phyloP scores from a whole-genome alignment of 2,329 filamentous ascomycete genomes.

The Ophiostoma novo-ulmi region DNA sequence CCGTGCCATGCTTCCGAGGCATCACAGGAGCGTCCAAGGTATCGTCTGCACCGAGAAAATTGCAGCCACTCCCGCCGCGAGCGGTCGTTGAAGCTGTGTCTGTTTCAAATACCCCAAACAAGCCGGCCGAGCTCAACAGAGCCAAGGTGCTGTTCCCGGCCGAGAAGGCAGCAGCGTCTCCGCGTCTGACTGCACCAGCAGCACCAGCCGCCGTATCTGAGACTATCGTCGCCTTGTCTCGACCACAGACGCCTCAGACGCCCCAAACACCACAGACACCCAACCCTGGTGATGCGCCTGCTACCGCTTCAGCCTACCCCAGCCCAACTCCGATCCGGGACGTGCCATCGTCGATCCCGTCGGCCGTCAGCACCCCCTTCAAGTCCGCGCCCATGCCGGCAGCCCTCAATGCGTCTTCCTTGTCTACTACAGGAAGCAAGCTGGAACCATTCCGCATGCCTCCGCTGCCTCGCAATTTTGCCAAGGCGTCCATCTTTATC shows the following conservation, averaged over 20 bases:
- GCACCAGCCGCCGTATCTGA: background rate
- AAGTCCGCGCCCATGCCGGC: background rate
- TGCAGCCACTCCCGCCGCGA: background rate
- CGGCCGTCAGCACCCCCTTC: conserved; percentile 1
- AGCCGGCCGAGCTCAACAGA: background rate
- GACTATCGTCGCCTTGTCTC: background rate
- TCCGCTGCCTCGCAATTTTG: conserved; percentile 21
- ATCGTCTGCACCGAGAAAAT: background rate
- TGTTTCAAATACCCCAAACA: background rate
- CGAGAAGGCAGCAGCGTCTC: background rate
- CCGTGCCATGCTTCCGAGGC: conserved; percentile 10
- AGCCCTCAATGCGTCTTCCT: background rate
- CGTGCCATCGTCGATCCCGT: background rate
- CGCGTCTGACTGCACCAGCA: background rate
- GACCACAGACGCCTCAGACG: background rate
- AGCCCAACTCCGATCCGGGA: background rate
- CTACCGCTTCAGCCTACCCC: background rate
- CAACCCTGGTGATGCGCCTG: background rate
- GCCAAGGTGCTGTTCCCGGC: background rate
- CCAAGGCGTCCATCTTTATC: conserved; percentile 24
- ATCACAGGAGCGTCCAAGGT: conserved; percentile 10
- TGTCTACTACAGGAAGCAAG: too few species aligned
- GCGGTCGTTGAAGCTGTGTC: background rate
- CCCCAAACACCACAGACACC: background rate
- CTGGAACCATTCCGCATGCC: conserved; percentile 24